phyloP scores from a whole-genome alignment of 106 monocot genomes.

The Xerophyta viscosa region DNA sequence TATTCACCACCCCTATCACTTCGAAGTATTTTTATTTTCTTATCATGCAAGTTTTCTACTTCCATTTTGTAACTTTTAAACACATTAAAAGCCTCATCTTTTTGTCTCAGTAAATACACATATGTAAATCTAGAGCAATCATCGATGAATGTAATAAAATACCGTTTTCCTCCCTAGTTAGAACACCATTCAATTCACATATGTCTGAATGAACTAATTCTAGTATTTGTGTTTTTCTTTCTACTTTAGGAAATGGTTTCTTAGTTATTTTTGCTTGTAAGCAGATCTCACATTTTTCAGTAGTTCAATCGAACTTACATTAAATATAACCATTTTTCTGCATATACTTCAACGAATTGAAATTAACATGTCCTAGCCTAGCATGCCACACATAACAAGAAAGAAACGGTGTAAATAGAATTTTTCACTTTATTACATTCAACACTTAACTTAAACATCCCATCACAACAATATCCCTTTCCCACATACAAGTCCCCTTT shows the following conservation, averaged over 20 bases:
- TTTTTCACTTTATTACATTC: not conserved
- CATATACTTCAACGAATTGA: not conserved
- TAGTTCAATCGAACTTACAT: not conserved
- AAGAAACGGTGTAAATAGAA: not conserved
- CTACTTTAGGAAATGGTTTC: not conserved
- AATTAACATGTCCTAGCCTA: not conserved
- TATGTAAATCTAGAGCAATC: constrained; percentile 4
- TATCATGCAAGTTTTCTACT: not conserved
- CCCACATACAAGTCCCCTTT: not conserved
- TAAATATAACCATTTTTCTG: not conserved
- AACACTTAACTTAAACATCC: not conserved
- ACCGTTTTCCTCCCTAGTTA: not conserved
- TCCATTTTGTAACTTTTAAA: not conserved
- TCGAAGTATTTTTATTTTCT: constrained; percentile 1
- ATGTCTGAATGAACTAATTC: constrained; percentile 6
- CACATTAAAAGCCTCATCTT: not conserved
- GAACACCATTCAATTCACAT: not conserved
- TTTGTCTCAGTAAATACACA: constrained; percentile 5
- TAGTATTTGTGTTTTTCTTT: not conserved
- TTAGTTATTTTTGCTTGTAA: constrained; percentile 3
- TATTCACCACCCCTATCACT: constrained; percentile 9
- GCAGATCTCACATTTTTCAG: not conserved
- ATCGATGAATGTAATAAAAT: constrained; percentile 13
- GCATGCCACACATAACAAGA: constrained; percentile 2
- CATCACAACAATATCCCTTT: constrained; percentile 1